A percentile compares a stretch with the other conserved stretches of the same genome.
Conservation (phyloP, 2,329 filamentous ascomycete genomes). For the Aspergillus luchuensis region DNA sequence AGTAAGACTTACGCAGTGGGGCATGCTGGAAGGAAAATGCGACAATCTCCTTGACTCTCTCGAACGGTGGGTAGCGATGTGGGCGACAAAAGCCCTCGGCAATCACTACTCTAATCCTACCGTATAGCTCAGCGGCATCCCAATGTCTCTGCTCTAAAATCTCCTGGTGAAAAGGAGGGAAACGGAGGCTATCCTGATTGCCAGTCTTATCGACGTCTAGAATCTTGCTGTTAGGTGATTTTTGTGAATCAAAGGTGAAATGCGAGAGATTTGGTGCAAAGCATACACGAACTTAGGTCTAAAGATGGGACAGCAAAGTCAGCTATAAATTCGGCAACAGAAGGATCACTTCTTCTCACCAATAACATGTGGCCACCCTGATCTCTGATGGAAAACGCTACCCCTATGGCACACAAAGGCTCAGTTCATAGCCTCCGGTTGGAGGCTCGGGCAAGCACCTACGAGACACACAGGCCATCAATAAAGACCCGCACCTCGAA, state of each 20-base stretch:
- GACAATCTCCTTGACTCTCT: constrained; percentile 71
- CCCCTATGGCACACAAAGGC: constrained; percentile 46
- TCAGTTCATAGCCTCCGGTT: not conserved
- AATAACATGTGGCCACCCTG: constrained; percentile 57
- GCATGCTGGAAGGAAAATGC: constrained; percentile 85
- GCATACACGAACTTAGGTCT: constrained; percentile 42
- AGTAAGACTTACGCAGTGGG: constrained; percentile 62
- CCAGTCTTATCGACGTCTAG: constrained; percentile 56
- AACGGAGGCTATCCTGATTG: constrained; percentile 64
- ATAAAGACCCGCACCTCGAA: constrained; percentile 70
- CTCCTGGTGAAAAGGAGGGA: constrained; percentile 71
- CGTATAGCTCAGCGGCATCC: constrained; percentile 69
- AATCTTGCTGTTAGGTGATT: constrained; percentile 7
- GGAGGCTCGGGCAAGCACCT: constrained; percentile 29
- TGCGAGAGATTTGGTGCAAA: constrained; percentile 25
- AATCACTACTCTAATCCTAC: constrained; percentile 75
- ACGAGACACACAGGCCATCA: constrained; percentile 68
- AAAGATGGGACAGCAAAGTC: not conserved
- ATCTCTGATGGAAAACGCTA: constrained; percentile 55
- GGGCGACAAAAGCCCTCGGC: constrained; percentile 68
- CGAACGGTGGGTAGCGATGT: constrained; percentile 55
- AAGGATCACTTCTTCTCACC: constrained; percentile 39
- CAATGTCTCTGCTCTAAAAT: constrained; percentile 70
- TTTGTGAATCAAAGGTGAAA: constrained; percentile 40
- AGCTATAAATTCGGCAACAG: constrained; percentile 7